Evolutionary conservation across 495 filamentous ascomycete genomes (phyloP), one percentile per base, ranked within the genome.

Genomic region (Massariosphaeria phaeospora): DNA sequence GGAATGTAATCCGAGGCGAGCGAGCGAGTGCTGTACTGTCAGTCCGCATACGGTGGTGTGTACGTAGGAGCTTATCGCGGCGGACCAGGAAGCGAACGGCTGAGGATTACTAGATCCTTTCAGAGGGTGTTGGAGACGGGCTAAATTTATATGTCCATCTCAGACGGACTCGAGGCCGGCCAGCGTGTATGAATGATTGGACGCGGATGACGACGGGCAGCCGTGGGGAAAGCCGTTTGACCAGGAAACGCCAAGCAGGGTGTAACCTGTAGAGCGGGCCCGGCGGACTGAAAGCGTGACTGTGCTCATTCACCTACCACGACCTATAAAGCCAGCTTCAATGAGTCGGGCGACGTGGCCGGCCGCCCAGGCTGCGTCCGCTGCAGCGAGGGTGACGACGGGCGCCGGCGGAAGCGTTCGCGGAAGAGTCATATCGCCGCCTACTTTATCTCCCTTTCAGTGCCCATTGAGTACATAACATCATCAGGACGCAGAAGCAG

Each of bases 141-240:
- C 35, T 39, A 17, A 39, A 17, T 39, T 39, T 7, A 39, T 18
- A n/a, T 7, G n/a, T 33, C 30, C 30, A n/a, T 33, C 7, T n/a
- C 7, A 33, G 8, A 33, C 6, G 12, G 9, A 12, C 26, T 26
- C 25, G 43, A 15, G 26, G 27, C 34, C 17, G 24, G 24, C 25
- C 15, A 26, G 52, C 43, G 52, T 57, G 52, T 42, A 43, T 55
- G 53, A 53, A 56, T 57, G 59, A 62, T 62, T 57, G 59, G 59
- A 11, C 17, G 34, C 10, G 27, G 27, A 18, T 42, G 30, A 10
- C 4, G 13, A 18, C n/a, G 29, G 47, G 20, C 26, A 20, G 42
- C 12, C 35, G 47, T 35, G 50, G 52, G 57, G 46, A 41, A n/a
- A 24, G 1, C 29, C 20, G 38, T 38, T 42, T 31, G 42, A 26